Conservation (phyloP, 495 filamentous ascomycete genomes). For the Aspergillus homomorphus region DNA sequence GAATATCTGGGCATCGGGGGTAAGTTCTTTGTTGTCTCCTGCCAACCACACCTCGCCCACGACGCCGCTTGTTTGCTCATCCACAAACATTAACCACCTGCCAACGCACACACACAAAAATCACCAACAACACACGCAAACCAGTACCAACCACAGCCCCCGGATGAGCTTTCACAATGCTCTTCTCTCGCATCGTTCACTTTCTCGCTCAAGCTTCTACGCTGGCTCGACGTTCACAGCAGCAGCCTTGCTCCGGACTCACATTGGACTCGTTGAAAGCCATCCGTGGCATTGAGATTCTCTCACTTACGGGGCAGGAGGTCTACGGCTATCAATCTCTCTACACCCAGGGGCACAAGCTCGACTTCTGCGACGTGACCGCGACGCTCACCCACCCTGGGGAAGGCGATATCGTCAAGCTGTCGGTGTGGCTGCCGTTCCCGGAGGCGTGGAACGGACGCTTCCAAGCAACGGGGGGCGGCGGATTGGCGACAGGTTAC, state of each 20-base stretch:
- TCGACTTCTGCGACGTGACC: conserved; percentile 12
- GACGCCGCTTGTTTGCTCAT: too few relatives aligned
- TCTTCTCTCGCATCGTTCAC: background rate
- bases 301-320: background rate
- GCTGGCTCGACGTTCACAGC: background rate
- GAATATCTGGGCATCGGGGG: background rate
- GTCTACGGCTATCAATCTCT: background rate
- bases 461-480: conserved; percentile 14
- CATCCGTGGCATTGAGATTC: background rate
- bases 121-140: background rate
- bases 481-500: conserved; percentile 13
- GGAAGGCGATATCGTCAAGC: conserved; percentile 2
- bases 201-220: background rate
- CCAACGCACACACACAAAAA: too few relatives aligned
- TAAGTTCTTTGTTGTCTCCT: background rate
- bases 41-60: background rate
- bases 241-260: background rate
- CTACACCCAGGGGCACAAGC: background rate
- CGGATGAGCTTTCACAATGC: too few relatives aligned
- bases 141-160: background rate
- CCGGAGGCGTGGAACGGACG: conserved; percentile 7
- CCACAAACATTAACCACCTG: too few relatives aligned
- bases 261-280: background rate
- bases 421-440: conserved; percentile 10
- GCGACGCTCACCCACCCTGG: conserved; percentile 8